Base-by-base conservation (phyloP, 345 rosid species). In the Eucalyptus polyanthemos region DNA sequence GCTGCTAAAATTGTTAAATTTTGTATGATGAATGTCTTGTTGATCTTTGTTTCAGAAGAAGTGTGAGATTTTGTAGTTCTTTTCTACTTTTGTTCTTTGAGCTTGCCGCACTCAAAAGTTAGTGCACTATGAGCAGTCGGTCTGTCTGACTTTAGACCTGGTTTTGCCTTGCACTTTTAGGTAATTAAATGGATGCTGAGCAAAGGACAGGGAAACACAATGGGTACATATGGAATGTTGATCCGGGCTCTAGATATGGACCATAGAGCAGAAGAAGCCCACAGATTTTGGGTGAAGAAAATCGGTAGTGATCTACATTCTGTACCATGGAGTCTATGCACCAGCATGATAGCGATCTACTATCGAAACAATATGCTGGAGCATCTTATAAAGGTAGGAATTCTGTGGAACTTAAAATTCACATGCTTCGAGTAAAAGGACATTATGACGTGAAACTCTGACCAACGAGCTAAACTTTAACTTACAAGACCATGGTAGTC, bases 101-200 rank as follows among this genome's bases (percentile, higher is more conserved):
- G 14, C 56, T 44, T 27, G 42, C 34, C 11, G 47, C n/a, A 40
- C 15, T 76, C 29, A 14, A 88, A 44, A 47, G 40, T n/a, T 49
- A 27, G 22, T 53, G 51, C 54, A 45, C 50, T 11, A 45, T 21
- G 76, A 60, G 51, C 62, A 51, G 47, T 81, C 25, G 2, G 65
- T 89, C 54, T 31, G 62, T 80, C 80, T 69, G 37, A 62, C 19
- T 16, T 88, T 53, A 87, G 50, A 6, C 72, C 25, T 50, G 81
- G 89, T 65, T 44, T 80, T 80, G 22, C 87, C 5, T 25, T 88
- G 62, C 62, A 80, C 42, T 81, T 83, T 37, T 90, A 97, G 99
- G 98, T 97, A 86, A 95, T 98, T 88, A 98, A 98, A 91, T 98
- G 99, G 99, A 95, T 98, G 94, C 95, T 98, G 87, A 98, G 99